These are phyloP conservation scores for Rutstroemia sp. DNA, from an alignment of 2,329 filamentous ascomycete species.

Conservation along the genomic window DNA sequence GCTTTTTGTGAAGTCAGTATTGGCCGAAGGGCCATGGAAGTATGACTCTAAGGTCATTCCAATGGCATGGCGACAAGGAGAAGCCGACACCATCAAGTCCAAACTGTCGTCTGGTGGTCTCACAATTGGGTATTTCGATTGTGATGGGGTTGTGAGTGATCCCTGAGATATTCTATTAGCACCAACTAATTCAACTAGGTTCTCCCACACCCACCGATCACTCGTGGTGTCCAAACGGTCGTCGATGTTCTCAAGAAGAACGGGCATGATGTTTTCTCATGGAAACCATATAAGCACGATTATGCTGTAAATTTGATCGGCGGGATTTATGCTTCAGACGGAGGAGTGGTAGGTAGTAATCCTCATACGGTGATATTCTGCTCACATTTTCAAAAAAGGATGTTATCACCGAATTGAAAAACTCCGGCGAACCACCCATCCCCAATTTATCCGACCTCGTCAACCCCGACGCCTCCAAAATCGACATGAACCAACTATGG, in stretches of 20 bases:
- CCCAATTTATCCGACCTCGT: slow-evolving; percentile 23
- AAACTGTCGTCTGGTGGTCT: slow-evolving; percentile 32
- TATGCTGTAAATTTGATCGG: slow-evolving; percentile 23
- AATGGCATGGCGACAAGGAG: slow-evolving; percentile 35
- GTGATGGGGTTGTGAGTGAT: slow-evolving; percentile 29
- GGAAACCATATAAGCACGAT: slow-evolving; percentile 29
- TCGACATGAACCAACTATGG: slow-evolving; percentile 23
- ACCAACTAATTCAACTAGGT: slow-evolving; percentile 43
- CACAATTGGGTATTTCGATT: slow-evolving; percentile 30
- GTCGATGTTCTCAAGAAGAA: slow-evolving; percentile 40
- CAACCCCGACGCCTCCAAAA: slow-evolving; percentile 14
- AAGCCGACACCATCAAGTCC: slow-evolving; percentile 27
- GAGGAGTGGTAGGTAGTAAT: slow-evolving; percentile 12
- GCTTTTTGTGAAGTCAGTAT: slow-evolving; percentile 30
- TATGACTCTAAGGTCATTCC: slow-evolving; percentile 33
- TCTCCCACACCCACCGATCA: slow-evolving; percentile 51
- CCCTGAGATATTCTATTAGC: slow-evolving; percentile 39
- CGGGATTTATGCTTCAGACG: slow-evolving; percentile 24
- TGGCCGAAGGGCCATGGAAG: slow-evolving; percentile 30
- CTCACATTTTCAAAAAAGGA: neutral
- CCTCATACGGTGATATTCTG: neutral
- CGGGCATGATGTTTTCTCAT: slow-evolving; percentile 45
- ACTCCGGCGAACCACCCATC: slow-evolving; percentile 46
- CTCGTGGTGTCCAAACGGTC: slow-evolving; percentile 43
- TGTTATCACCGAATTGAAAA: slow-evolving; percentile 30